Evolutionary conservation across 257 asterid genomes (phyloP), one percentile per base, ranked within the genome.

Genomic region (Capsicum chinense): DNA sequence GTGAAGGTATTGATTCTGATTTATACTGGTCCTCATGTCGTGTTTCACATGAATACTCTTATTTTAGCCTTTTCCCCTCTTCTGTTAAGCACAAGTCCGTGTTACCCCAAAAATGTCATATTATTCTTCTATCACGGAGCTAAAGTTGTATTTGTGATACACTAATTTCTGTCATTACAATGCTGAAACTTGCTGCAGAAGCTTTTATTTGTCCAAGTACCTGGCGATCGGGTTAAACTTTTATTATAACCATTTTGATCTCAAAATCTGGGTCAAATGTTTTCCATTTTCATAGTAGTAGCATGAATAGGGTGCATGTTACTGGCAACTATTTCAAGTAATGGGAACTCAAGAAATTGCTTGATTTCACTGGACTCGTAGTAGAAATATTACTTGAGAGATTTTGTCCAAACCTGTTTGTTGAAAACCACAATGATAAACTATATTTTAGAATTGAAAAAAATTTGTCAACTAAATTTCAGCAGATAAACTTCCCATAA

Each of bases 1-100:
- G 87, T 91, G 85, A 93, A 92, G 97, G 98, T 94, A 90, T 54
- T 58, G 52, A 35, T 14, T 78, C 64, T 54, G 14, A 78, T 78
- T 76, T 52, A 7, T 52, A 33, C 26, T 54, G 81, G 9, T 56
- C 26, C 0, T 5, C 2, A 2, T 54, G 26, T 76, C 1, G 48
- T 78, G 50, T 54, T 78, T 78, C 81, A 78, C 6, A 48, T 26
- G 81, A 54, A 58, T 78, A 78, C 64, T 33, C 7, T 54, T 78
- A 54, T 78, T 52, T 21, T 54, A 3, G 64, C 63, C 48, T 54
- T 76, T 74, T 78, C 6, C 48, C 19, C 26, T 54, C 48, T 71
- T 78, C 81, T 76, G 47, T 10, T 0, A 52, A 8, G 42, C 19
- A 12, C 19, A 13, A 6, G 60, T 74, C 44, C 48, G 6, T n/a